Conservation (phyloP, 805 yeast genomes). For the Candida incommunis region DNA sequence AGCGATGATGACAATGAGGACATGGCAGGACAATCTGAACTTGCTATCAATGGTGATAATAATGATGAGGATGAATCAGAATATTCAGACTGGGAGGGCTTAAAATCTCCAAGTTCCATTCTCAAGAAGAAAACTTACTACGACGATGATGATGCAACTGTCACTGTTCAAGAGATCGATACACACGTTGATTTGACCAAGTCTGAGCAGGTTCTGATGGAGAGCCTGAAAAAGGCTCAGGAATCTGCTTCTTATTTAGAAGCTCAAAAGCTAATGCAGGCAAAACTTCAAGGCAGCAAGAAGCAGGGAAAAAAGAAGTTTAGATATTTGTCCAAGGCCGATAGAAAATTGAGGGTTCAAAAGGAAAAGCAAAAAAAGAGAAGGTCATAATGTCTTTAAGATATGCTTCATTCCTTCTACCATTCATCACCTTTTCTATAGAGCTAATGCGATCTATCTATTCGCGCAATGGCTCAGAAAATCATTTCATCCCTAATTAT, state of each 20-base stretch:
- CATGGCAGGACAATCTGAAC: slow-evolving; percentile 14
- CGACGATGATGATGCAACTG: slow-evolving; percentile 30
- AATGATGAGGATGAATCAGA: slow-evolving; percentile 17
- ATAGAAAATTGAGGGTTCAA: slow-evolving; percentile 42
- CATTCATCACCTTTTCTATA: no score
- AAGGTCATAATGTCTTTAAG: slow-evolving; percentile 5
- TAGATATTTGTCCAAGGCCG: slow-evolving; percentile 71
- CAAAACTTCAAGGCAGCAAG: slow-evolving; percentile 11
- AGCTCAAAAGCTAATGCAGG: slow-evolving; percentile 27
- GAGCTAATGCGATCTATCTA: no score
- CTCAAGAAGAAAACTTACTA: slow-evolving; percentile 31
- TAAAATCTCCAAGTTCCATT: slow-evolving; percentile 29
- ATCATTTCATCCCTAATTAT: no score
- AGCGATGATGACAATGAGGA: slow-evolving; percentile 11
- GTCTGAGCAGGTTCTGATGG: slow-evolving; percentile 55
- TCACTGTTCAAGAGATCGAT: slow-evolving; percentile 42
- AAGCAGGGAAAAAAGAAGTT: slow-evolving; percentile 57
- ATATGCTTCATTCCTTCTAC: neutral
- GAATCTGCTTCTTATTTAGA: slow-evolving; percentile 62
- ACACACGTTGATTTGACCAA: slow-evolving; percentile 51
- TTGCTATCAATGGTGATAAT: slow-evolving; percentile 6
- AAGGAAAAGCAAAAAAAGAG: slow-evolving; percentile 30
- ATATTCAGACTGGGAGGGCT: slow-evolving; percentile 28
- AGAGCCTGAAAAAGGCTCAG: slow-evolving; percentile 65
- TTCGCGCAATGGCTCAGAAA: no score